phyloP scores from a whole-genome alignment of 768 basidiomycete species.

The Mycena floridula region DNA sequence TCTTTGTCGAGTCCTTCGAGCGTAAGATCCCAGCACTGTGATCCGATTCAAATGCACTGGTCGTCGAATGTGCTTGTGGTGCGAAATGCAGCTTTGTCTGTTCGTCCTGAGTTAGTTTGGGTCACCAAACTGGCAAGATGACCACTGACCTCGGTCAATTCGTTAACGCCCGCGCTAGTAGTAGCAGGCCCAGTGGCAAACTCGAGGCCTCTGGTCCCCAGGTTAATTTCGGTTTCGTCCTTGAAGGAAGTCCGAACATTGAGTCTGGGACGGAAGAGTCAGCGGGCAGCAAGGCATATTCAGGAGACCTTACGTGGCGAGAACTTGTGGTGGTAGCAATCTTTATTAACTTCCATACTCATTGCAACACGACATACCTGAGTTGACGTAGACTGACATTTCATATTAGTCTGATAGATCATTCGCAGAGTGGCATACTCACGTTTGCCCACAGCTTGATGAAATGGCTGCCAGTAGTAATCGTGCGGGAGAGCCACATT shows the following conservation, averaged over 20 bases:
- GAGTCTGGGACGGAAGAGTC: not conserved
- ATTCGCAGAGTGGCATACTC: not conserved
- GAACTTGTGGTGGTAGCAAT: too few species aligned
- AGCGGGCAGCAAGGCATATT: not conserved
- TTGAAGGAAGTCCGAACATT: not conserved
- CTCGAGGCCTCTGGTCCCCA: not conserved
- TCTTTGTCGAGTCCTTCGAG: too few species aligned
- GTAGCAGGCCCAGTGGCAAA: not conserved
- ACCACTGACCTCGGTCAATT: too few species aligned
- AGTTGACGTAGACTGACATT: not conserved
- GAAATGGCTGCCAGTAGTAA: slow-evolving; percentile 9
- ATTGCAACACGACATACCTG: too few species aligned
- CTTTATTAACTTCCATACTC: too few species aligned
- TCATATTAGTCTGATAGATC: not conserved
- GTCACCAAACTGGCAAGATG: too few species aligned
- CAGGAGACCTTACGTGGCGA: not conserved
- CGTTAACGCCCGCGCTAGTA: too few species aligned
- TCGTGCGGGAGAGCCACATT: slow-evolving; percentile 8
- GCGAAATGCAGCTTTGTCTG: too few species aligned
- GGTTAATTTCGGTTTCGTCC: not conserved
- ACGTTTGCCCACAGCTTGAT: slow-evolving; percentile 10
- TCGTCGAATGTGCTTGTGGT: too few species aligned
- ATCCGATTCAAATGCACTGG: too few species aligned
- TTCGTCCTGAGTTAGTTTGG: too few species aligned
- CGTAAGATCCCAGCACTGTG: too few species aligned